A percentile compares a stretch with the other conserved stretches of the same genome.
Evolutionary conservation across 306 rosid genomes (phyloP).

Genomic region (Casuarina glauca): DNA sequence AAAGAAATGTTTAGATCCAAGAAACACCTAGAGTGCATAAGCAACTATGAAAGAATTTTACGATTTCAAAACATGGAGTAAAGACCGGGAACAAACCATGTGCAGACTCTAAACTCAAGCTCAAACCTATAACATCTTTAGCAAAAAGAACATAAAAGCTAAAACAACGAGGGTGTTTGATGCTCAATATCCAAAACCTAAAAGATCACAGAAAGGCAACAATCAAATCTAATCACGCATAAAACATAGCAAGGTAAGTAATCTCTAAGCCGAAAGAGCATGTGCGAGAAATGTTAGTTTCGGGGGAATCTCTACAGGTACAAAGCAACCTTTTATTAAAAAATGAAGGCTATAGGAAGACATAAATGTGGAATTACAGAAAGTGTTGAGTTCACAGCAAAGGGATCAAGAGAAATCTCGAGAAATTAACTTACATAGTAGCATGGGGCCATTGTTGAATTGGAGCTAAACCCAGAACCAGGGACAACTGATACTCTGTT

Average conservation of each 20-base stretch:
- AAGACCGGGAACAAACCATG: background rate
- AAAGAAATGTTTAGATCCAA: background rate
- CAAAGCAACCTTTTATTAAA: background rate
- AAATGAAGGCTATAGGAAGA: background rate
- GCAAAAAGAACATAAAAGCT: background rate
- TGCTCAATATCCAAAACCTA: background rate
- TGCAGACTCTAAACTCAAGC: background rate
- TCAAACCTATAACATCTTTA: background rate
- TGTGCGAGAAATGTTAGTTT: background rate
- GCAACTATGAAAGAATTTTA: background rate
- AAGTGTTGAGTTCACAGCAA: background rate
- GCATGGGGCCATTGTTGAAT: background rate
- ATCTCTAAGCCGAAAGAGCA: background rate
- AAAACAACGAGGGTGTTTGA: background rate
- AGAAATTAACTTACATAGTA: background rate
- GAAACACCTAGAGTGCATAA: constrained; percentile 15
- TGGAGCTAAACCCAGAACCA: constrained; percentile 8
- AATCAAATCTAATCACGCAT: background rate
- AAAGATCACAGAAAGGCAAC: background rate
- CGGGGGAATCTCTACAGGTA: background rate
- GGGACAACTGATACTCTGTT: background rate
- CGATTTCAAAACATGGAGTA: background rate
- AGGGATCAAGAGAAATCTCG: background rate
- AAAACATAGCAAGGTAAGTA: background rate
- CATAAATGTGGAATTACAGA: background rate